Conservation (phyloP, 208 protist genomes). For the Wallacemonas sp. region DNA sequence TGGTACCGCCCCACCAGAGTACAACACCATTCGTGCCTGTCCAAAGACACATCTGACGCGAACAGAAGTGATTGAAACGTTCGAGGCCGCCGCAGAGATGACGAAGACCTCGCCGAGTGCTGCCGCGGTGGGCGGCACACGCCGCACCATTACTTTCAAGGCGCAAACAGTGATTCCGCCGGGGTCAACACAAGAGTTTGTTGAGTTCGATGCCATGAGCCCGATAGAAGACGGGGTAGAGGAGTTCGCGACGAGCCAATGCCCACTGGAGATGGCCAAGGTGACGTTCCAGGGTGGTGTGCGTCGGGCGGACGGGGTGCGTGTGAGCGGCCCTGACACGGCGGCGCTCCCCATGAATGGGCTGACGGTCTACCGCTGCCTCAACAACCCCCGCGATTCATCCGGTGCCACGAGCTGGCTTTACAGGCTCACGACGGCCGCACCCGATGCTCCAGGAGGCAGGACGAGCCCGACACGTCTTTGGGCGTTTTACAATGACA, state of each 20-base stretch:
- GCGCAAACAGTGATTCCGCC: background rate
- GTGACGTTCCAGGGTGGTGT: conserved; percentile 8
- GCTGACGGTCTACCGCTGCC: conserved; percentile 63
- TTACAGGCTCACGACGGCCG: conserved; percentile 4
- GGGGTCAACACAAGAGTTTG: background rate
- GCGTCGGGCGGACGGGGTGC: conserved; percentile 1
- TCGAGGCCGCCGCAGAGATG: background rate
- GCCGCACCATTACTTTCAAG: background rate
- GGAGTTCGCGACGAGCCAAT: conserved; percentile 6
- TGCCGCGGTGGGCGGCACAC: background rate
- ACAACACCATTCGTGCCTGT: conserved; percentile 1
- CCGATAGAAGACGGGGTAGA: conserved; percentile 16
- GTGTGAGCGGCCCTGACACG: conserved; percentile 29
- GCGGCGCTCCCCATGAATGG: conserved; percentile 29
- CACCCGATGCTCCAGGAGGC: too few species aligned
- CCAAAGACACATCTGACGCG: background rate
- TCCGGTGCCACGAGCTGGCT: conserved; percentile 7
- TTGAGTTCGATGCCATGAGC: conserved; percentile 17
- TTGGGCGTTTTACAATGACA: conserved; percentile 78
- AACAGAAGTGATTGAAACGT: background rate
- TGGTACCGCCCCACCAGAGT: background rate
- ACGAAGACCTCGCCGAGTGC: background rate
- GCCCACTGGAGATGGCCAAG: background rate
- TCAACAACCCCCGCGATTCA: conserved; percentile 22
- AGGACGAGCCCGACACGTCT: conserved; percentile 15